These are phyloP conservation scores for Phoenix dactylifera DNA, from an alignment of 176 grass and related monocot species.

Conservation along the genomic window DNA sequence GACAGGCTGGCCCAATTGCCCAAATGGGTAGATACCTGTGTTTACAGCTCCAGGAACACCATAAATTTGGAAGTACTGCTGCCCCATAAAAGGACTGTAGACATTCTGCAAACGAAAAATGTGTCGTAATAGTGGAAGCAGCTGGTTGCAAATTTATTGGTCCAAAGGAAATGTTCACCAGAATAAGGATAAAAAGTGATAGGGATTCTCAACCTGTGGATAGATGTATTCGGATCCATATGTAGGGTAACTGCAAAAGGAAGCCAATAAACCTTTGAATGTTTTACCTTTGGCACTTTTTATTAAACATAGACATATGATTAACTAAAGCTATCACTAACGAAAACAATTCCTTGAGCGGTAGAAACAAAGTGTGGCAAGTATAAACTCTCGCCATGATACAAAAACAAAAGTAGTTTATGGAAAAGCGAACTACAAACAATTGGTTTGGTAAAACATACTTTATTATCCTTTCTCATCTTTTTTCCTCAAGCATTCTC, in stretches of 20 bases:
- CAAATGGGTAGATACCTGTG: conserved; percentile 47
- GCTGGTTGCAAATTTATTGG: background rate
- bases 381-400: too few species aligned
- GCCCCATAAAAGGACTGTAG: conserved; percentile 56
- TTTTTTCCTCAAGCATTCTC: too few species aligned
- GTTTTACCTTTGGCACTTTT: conserved; percentile 10
- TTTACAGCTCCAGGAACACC: conserved; percentile 58
- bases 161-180: too few species aligned
- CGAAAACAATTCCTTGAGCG: too few species aligned
- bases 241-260: conserved; percentile 68
- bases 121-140: background rate
- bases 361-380: too few species aligned
- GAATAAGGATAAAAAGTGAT: conserved; percentile 13
- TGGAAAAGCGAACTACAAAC: too few species aligned
- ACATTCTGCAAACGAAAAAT: conserved; percentile 47
- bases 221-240: conserved; percentile 86
- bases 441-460: too few species aligned
- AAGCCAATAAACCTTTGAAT: conserved; percentile 32
- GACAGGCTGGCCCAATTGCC: conserved; percentile 55
- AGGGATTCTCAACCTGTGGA: conserved; percentile 58
- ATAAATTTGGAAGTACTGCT: conserved; percentile 77
- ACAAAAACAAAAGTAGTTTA: too few species aligned
- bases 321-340: too few species aligned
- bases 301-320: conserved; percentile 5
- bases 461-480: too few species aligned